Conservation (phyloP, 148 eudicot genomes). For the Dysphania ambrosioides region DNA sequence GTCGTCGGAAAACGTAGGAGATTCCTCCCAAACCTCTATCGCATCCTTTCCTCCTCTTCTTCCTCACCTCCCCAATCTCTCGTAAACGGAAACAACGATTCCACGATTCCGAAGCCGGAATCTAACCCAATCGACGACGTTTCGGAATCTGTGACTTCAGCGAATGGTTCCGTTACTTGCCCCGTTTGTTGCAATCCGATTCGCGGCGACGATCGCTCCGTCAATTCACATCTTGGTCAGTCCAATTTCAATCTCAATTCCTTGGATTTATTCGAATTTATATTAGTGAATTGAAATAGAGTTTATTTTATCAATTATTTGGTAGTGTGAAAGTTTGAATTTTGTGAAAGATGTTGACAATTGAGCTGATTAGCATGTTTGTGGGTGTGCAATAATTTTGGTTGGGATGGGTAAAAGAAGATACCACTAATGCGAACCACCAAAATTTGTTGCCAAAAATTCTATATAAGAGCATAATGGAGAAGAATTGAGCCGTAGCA, state of each 20-base stretch:
- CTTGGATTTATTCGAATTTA: no score
- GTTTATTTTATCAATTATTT: no score
- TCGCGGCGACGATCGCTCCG: constrained; percentile 38
- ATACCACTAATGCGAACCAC: no score
- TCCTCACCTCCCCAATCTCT: constrained; percentile 9
- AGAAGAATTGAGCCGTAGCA: neutral
- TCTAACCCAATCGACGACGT: neutral
- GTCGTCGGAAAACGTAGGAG: constrained; percentile 65
- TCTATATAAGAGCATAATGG: neutral
- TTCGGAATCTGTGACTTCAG: neutral
- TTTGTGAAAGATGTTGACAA: neutral
- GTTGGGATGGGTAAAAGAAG: neutral
- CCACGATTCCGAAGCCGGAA: neutral
- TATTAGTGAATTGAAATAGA: no score
- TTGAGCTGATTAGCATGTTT: neutral
- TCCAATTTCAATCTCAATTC: neutral
- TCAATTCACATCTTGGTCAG: constrained; percentile 67
- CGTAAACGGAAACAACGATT: neutral
- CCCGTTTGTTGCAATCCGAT: constrained; percentile 53
- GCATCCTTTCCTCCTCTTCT: constrained; percentile 31
- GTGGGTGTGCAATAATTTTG: neutral
- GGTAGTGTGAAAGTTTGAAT: neutral
- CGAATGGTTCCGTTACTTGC: constrained; percentile 37
- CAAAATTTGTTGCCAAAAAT: neutral
- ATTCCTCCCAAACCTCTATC: constrained; percentile 47